Evolutionary conservation across 257 asterid species (phyloP).

Genomic region (Primulina eburnea): DNA sequence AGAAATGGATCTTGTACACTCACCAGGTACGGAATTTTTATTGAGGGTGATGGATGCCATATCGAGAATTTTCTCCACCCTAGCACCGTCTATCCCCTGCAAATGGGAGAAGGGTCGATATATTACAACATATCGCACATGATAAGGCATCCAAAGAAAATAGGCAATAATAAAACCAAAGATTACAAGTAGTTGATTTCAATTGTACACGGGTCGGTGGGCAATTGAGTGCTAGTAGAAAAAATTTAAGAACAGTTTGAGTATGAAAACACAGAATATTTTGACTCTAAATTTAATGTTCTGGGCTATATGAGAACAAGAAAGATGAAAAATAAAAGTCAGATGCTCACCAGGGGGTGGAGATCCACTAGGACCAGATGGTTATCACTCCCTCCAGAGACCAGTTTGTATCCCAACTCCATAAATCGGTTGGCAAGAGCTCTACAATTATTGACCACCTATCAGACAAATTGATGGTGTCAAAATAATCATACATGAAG

Average conservation of each 20-base stretch:
- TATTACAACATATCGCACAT: neutral
- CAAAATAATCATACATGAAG: slow-evolving; percentile 20
- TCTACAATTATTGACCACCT: slow-evolving; percentile 87
- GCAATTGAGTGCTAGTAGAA: neutral
- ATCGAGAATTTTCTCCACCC: slow-evolving; percentile 90
- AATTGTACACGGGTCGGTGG: neutral
- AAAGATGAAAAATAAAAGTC: slow-evolving; percentile 11
- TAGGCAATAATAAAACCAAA: neutral
- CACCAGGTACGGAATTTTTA: slow-evolving; percentile 95
- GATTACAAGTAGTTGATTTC: slow-evolving; percentile 1
- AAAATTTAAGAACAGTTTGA: neutral
- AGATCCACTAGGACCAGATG: slow-evolving; percentile 97
- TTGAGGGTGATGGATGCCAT: slow-evolving; percentile 94
- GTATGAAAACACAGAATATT: neutral
- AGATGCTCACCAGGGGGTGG: slow-evolving; percentile 68
- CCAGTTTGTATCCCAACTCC: slow-evolving; percentile 83
- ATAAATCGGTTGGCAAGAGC: slow-evolving; percentile 72
- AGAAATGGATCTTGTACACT: slow-evolving; percentile 22
- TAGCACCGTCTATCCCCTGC: slow-evolving; percentile 91
- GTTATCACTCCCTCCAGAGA: slow-evolving; percentile 96
- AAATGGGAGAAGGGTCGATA: slow-evolving; percentile 3
- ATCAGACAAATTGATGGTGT: slow-evolving; percentile 8
- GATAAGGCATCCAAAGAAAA: neutral
- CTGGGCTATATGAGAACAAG: neutral
- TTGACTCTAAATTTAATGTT: neutral